Percentiles rank a stretch among this genome's conserved stretches.
Conservation (phyloP, 345 rosid species). For the Linum trigynum region DNA sequence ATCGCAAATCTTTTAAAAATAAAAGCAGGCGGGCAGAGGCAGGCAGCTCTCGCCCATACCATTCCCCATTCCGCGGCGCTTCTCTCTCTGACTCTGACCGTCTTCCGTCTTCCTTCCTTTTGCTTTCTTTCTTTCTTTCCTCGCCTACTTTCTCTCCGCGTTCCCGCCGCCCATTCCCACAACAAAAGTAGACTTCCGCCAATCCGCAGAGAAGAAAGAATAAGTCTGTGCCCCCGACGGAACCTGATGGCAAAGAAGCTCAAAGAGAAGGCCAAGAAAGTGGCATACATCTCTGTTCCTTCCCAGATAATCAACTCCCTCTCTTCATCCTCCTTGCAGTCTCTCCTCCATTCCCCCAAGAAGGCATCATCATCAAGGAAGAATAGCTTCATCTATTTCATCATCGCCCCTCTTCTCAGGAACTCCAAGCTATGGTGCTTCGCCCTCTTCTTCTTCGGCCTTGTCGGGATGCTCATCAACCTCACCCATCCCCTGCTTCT, state of each 20-base stretch:
- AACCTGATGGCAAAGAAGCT: slow-evolving; percentile 22
- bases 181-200: background rate
- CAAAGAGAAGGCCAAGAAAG: slow-evolving; percentile 20
- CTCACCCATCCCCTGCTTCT: slow-evolving; percentile 41
- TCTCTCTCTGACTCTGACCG: too few relatives aligned
- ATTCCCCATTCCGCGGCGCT: too few relatives aligned
- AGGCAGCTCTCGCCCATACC: too few relatives aligned
- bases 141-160: background rate
- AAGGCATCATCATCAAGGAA: background rate
- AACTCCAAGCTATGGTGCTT: slow-evolving; percentile 49
- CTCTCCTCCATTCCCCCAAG: slow-evolving; percentile 8
- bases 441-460: slow-evolving; percentile 43
- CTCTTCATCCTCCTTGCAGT: slow-evolving; percentile 7
- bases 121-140: too few relatives aligned
- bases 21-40: too few relatives aligned
- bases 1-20: too few relatives aligned
- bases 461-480: slow-evolving; percentile 42
- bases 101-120: too few relatives aligned
- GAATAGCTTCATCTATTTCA: background rate
- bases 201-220: background rate
- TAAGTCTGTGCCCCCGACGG: background rate
- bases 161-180: slow-evolving; percentile 13
- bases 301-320: slow-evolving; percentile 21
- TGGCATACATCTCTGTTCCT: slow-evolving; percentile 24
- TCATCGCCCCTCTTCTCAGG: slow-evolving; percentile 15